Conservation (phyloP, 495 filamentous ascomycete species). For the Aspergillus affinis region DNA sequence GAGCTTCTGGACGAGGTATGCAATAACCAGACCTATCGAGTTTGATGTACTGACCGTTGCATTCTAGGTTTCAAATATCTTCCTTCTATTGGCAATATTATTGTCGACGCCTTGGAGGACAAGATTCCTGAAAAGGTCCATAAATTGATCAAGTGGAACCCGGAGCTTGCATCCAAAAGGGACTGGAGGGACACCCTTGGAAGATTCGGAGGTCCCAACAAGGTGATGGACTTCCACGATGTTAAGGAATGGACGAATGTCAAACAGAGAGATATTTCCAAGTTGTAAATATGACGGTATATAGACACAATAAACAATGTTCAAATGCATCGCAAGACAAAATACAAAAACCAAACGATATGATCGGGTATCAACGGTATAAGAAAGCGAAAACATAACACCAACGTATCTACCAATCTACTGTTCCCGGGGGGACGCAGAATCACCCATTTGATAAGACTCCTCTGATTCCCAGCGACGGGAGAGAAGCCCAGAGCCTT, state of each 20-base stretch:
- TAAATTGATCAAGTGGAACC: slow-evolving; percentile 39
- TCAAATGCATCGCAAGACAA: background rate
- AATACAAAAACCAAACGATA: slow-evolving; percentile 3
- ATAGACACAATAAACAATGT: background rate
- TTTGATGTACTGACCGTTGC: background rate
- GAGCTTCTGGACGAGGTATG: slow-evolving; percentile 35
- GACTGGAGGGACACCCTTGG: slow-evolving; percentile 42
- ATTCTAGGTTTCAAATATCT: slow-evolving; percentile 37
- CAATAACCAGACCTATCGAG: background rate
- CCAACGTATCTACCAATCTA: slow-evolving; percentile 5
- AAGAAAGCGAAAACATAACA: background rate
- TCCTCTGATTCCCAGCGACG: slow-evolving; percentile 22
- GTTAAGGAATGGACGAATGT: slow-evolving; percentile 30
- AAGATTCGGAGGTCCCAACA: slow-evolving; percentile 35
- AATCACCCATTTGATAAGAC: slow-evolving; percentile 27
- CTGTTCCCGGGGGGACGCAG: slow-evolving; percentile 9
- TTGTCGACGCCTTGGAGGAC: slow-evolving; percentile 38
- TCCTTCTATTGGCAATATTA: slow-evolving; percentile 35
- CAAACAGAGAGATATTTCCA: slow-evolving; percentile 16
- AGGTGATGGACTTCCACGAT: slow-evolving; percentile 40
- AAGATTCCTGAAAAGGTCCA: slow-evolving; percentile 28
- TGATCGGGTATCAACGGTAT: background rate
- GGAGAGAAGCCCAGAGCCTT: slow-evolving; percentile 11
- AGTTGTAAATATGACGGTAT: slow-evolving; percentile 12
- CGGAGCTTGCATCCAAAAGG: slow-evolving; percentile 35